phyloP scores from a whole-genome alignment of 768 basidiomycete genomes.

The Phaffia australis region DNA sequence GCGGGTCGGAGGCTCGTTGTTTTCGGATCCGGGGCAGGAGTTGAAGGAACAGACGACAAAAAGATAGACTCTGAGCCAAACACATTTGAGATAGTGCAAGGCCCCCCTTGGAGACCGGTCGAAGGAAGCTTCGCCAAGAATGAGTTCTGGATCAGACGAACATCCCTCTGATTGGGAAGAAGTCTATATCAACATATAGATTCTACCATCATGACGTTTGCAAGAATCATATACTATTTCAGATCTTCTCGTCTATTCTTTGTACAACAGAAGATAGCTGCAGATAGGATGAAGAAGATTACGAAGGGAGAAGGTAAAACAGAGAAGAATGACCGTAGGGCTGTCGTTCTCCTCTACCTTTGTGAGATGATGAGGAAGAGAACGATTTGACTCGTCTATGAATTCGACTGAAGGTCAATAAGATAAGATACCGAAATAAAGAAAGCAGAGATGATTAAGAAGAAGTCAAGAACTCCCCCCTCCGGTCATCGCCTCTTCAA shows the following conservation, averaged over 20 bases:
- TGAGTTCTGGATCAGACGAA: not conserved
- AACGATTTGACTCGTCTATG: too few relatives aligned
- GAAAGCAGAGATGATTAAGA: not conserved
- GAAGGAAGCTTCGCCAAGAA: slow-evolving; percentile 8
- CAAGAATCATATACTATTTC: too few relatives aligned
- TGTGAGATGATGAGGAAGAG: too few relatives aligned
- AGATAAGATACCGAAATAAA: not conserved
- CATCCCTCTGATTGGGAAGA: too few relatives aligned
- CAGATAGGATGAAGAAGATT: too few relatives aligned
- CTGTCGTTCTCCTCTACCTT: too few relatives aligned
- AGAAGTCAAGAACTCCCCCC: not conserved
- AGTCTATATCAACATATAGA: too few relatives aligned
- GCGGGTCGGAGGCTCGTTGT: not conserved
- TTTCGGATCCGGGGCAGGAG: not conserved
- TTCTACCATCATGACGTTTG: too few relatives aligned
- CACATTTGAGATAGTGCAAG: slow-evolving; percentile 3
- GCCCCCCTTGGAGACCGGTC: not conserved
- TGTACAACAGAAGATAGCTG: too few relatives aligned
- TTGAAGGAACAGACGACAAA: not conserved
- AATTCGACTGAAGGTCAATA: not conserved
- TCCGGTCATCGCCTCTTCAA: slow-evolving; percentile 4
- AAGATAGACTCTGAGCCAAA: not conserved
- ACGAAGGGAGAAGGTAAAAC: too few relatives aligned
- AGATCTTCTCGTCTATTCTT: too few relatives aligned
- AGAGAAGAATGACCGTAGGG: too few relatives aligned